These are phyloP conservation scores for Stachybotrys elegans DNA, from an alignment of 2,329 filamentous ascomycete genomes.

Conservation along the genomic window DNA sequence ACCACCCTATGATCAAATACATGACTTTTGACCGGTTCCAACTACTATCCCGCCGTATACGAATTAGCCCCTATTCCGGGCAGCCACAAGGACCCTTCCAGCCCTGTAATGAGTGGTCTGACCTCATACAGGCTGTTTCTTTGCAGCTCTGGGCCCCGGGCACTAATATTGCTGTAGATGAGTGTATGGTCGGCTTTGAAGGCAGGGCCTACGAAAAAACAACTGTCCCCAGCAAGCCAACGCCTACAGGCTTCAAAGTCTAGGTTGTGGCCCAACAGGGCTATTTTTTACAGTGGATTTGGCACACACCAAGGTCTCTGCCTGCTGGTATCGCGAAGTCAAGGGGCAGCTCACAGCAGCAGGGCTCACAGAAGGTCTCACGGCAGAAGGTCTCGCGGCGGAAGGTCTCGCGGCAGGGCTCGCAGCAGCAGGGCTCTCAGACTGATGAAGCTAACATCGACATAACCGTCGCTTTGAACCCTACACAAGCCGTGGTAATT, in stretches of 20 bases:
- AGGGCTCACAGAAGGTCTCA: neutral
- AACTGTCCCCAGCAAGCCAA: slow-evolving; percentile 5
- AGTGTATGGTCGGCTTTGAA: slow-evolving; percentile 4
- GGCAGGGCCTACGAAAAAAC: neutral
- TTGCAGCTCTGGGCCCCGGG: slow-evolving; percentile 3
- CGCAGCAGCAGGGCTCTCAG: neutral
- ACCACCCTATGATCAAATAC: slow-evolving; percentile 5
- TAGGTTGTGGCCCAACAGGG: slow-evolving; percentile 10
- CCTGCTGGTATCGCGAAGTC: too few species aligned
- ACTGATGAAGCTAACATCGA: neutral
- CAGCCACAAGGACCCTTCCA: neutral
- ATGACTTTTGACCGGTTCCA: slow-evolving; percentile 9
- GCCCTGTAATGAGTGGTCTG: slow-evolving; percentile 5
- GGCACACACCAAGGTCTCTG: neutral
- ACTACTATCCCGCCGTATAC: slow-evolving; percentile 6
- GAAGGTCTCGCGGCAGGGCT: neutral
- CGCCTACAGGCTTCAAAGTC: slow-evolving; percentile 9
- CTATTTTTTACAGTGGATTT: slow-evolving; percentile 9
- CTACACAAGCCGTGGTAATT: neutral
- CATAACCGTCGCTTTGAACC: neutral
- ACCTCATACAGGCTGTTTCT: slow-evolving; percentile 4
- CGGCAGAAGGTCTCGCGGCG: neutral
- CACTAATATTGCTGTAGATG: slow-evolving; percentile 4
- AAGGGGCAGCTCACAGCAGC: neutral
- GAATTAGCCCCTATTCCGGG: neutral